phyloP scores from a whole-genome alignment of 2,329 filamentous ascomycete species.

The Ceratocystis cubensis region DNA sequence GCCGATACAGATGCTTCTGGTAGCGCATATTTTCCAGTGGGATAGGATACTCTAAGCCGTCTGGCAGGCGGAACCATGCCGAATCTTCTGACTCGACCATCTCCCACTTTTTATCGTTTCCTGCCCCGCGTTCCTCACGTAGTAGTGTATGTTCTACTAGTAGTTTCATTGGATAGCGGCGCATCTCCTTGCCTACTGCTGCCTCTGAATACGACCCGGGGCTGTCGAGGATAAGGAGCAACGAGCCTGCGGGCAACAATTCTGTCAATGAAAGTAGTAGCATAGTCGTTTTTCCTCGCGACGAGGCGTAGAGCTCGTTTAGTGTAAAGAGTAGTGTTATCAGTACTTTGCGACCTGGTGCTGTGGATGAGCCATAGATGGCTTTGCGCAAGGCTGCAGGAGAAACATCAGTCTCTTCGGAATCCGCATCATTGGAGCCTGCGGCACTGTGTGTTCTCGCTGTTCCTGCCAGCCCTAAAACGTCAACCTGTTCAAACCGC shows the following conservation, averaged over 20 bases:
- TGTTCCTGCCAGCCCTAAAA: slow-evolving; percentile 25
- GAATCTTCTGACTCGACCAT: slow-evolving; percentile 66
- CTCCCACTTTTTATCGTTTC: slow-evolving; percentile 46
- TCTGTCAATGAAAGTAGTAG: slow-evolving; percentile 61
- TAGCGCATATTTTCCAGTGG: slow-evolving; percentile 89
- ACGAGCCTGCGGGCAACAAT: slow-evolving; percentile 42
- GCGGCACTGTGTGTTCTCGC: slow-evolving; percentile 28
- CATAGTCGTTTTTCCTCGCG: slow-evolving; percentile 58
- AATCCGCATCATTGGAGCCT: slow-evolving; percentile 32
- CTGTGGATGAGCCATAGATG: slow-evolving; percentile 25
- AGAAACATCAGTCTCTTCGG: slow-evolving; percentile 32
- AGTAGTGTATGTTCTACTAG: slow-evolving; percentile 67
- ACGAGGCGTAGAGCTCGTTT: slow-evolving; percentile 80
- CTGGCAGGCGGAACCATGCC: slow-evolving; percentile 67
- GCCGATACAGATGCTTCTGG: slow-evolving; percentile 70
- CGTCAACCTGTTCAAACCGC: slow-evolving; percentile 31
- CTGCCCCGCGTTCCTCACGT: slow-evolving; percentile 13
- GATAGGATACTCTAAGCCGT: slow-evolving; percentile 63
- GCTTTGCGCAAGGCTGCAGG: slow-evolving; percentile 26
- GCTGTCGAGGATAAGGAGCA: slow-evolving; percentile 80
- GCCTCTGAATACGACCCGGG: slow-evolving; percentile 87
- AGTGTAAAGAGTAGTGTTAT: slow-evolving; percentile 86
- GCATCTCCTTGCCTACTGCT: slow-evolving; percentile 48
- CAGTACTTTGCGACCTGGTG: slow-evolving; percentile 34
- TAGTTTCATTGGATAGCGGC: slow-evolving; percentile 86